Evolutionary conservation across 2,329 filamentous ascomycete genomes (phyloP), one percentile per base, ranked within the genome.

Genomic region (Venturia oleaginea): DNA sequence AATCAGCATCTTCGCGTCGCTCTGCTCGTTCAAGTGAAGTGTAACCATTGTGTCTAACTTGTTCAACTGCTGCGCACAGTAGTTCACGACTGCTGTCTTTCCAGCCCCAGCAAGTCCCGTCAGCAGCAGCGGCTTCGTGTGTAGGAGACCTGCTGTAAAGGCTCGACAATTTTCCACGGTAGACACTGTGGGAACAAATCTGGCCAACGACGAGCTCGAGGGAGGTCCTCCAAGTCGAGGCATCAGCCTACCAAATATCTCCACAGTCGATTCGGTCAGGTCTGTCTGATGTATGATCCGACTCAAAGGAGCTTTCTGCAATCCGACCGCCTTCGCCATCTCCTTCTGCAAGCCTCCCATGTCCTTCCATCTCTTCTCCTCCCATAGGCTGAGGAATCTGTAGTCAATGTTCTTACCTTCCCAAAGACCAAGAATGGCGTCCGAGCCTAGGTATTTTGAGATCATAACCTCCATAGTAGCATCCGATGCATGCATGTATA

Each of bases 1-100:
- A 67, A 99, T 86, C 48, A 99, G 84, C 79, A 96, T 90, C 76
- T 99, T 99, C 0, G 93, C 92, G 76, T 99, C 94, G 2, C 92
- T 97, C 75, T 99, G 95, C 76, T 97, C 94, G 73, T 99, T 99
- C 40, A 99, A 80, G 75, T 99, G 93, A 37, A 99, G 81, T 3
- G 93, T 97, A 62, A 99, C 89, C 86, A 99, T 92, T 66, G 84
- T 85, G 6, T 87, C 84, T 27, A 90, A 84, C 76, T 91, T 91
- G 67, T 89, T 90, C 64, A 97, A 84, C 69, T 88, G 84, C 70
- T 84, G 85, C 30, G 93, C 92, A 66, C 93, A 83, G 73, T 97
- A 88, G 68, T 91, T 89, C 17, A 95, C 85, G 24, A 96, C 76
- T 0, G 90, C 86, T 0, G 94, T 97, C 79, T 99, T 99, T 61